phyloP scores from a whole-genome alignment of 2,329 filamentous ascomycete species.

The Rutstroemia sp. region DNA sequence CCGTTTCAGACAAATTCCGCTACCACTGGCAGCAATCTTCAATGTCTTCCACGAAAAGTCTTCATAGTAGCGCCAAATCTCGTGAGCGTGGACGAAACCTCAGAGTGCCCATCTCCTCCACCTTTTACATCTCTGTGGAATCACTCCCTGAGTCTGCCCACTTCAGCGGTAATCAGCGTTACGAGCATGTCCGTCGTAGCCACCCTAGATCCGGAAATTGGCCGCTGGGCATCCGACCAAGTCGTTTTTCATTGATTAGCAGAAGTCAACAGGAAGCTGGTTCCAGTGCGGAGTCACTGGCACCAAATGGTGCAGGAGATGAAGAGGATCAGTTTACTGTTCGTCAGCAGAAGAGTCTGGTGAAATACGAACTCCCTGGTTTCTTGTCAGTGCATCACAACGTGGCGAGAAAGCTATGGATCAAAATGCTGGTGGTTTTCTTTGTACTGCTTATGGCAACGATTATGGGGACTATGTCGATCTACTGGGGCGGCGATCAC shows the following conservation, averaged over 20 bases:
- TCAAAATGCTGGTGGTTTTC: slow-evolving; percentile 13
- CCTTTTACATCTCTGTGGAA: slow-evolving; percentile 6
- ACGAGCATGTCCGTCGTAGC: not conserved
- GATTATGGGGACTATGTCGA: slow-evolving; percentile 15
- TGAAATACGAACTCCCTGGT: slow-evolving; percentile 9
- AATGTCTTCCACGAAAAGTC: not conserved
- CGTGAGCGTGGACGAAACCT: not conserved
- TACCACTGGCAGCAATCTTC: too few species aligned
- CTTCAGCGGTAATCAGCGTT: not conserved
- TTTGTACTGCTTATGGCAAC: slow-evolving; percentile 12
- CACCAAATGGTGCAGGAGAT: not conserved
- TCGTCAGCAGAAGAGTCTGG: not conserved
- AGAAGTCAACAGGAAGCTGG: too few species aligned
- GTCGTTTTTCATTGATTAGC: too few species aligned
- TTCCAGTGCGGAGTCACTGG: not conserved
- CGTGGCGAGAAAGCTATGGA: slow-evolving; percentile 13
- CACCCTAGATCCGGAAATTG: not conserved
- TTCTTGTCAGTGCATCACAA: slow-evolving; percentile 10
- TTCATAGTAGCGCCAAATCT: not conserved
- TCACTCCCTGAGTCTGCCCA: not conserved
- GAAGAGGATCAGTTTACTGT: slow-evolving; percentile 2
- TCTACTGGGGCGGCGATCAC: slow-evolving; percentile 17
- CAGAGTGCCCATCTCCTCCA: slow-evolving; percentile 1
- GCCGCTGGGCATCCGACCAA: not conserved
- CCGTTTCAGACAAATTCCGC: too few species aligned